These are phyloP conservation scores for Trichoderma reesei DNA, from an alignment of 495 filamentous ascomycete genomes.

Conservation along the genomic window DNA sequence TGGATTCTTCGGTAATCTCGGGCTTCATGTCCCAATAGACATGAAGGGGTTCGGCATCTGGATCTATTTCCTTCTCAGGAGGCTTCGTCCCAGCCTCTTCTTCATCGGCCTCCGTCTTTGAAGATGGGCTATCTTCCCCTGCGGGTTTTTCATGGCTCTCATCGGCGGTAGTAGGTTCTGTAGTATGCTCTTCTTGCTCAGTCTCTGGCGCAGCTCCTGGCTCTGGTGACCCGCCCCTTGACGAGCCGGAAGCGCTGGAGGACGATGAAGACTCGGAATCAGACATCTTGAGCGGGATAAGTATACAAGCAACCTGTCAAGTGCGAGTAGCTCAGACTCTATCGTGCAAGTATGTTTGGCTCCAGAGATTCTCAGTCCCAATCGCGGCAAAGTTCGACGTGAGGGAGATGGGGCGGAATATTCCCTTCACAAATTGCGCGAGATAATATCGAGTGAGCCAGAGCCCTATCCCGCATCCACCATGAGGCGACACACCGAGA, in stretches of 20 bases:
- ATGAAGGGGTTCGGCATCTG: conserved; percentile 5
- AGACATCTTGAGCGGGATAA: conserved; percentile 2
- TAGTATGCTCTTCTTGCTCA: not conserved
- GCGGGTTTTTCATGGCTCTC: not conserved
- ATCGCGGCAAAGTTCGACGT: too few species aligned
- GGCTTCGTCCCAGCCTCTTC: not conserved
- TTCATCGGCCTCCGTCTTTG: not conserved
- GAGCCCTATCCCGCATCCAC: too few species aligned
- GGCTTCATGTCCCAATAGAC: not conserved
- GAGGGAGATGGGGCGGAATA: too few species aligned
- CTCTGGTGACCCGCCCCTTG: not conserved
- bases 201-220: not conserved
- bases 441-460: too few species aligned
- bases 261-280: conserved; percentile 6
- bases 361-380: too few species aligned
- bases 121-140: not conserved
- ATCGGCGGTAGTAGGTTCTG: not conserved
- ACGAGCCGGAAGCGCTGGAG: not conserved
- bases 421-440: too few species aligned
- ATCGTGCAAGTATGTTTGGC: not conserved
- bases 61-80: not conserved
- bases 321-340: not conserved
- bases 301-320: not conserved
- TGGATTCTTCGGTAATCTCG: not conserved
- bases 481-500: too few species aligned